These are phyloP conservation scores for Ensete ventricosum DNA, from an alignment of 176 grass and related monocot species.

Conservation along the genomic window DNA sequence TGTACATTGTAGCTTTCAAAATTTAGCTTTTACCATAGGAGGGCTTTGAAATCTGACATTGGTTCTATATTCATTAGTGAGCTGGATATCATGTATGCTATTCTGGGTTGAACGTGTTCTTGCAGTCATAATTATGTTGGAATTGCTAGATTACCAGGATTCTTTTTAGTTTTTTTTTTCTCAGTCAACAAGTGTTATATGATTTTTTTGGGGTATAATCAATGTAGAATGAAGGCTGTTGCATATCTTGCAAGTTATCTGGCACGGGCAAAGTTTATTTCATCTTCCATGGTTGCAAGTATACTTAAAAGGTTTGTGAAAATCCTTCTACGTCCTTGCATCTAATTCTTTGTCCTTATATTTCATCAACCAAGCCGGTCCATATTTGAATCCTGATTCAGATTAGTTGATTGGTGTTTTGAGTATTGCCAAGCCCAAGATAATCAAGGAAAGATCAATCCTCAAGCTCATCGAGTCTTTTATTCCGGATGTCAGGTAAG, in stretches of 20 bases:
- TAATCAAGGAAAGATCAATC: conserved; percentile 16
- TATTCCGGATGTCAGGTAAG: conserved; percentile 85
- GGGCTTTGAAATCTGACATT: too few species aligned
- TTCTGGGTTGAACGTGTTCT: too few species aligned
- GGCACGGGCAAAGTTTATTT: conserved; percentile 85
- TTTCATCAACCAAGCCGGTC: neutral
- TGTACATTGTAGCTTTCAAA: too few species aligned
- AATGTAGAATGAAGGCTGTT: conserved; percentile 84
- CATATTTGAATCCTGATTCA: conserved; percentile 23
- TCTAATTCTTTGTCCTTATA: conserved; percentile 17
- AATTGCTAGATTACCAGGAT: too few species aligned
- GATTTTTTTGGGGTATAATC: neutral
- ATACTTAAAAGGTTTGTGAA: conserved; percentile 54
- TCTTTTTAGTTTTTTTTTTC: neutral
- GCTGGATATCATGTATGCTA: too few species aligned
- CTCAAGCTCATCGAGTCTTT: conserved; percentile 54
- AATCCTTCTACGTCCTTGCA: conserved; percentile 11
- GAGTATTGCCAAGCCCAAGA: conserved; percentile 35
- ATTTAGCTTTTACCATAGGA: too few species aligned
- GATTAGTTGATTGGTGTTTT: conserved; percentile 69
- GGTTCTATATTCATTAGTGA: too few species aligned
- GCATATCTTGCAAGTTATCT: conserved; percentile 94
- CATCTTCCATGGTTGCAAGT: conserved; percentile 31
- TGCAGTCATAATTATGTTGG: too few species aligned
- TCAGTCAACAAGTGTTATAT: neutral